Evolutionary conservation across 768 basidiomycete genomes (phyloP).

Genomic region (Amanita fuliginea): DNA sequence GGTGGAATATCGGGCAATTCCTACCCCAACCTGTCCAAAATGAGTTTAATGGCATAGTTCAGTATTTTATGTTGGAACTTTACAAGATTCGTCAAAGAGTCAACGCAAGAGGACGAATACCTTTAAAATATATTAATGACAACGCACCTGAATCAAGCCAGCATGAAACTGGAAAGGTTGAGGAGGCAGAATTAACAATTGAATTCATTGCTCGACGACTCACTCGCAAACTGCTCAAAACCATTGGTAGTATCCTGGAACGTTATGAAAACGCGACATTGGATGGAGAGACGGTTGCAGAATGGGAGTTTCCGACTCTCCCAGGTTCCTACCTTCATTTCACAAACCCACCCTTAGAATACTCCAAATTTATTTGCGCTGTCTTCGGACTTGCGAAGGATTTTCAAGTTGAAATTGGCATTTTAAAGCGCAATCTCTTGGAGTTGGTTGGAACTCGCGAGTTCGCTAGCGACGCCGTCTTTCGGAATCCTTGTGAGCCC

Average conservation of each 20-base stretch:
- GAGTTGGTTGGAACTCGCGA: slow-evolving; percentile 82
- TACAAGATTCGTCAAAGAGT: slow-evolving; percentile 62
- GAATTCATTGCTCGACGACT: slow-evolving; percentile 72
- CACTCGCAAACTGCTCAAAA: slow-evolving; percentile 68
- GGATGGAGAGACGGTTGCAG: slow-evolving; percentile 38
- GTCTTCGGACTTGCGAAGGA: slow-evolving; percentile 71
- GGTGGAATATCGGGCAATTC: slow-evolving; percentile 89
- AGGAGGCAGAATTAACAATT: slow-evolving; percentile 53
- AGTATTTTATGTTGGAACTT: slow-evolving; percentile 78
- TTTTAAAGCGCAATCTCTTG: slow-evolving; percentile 81
- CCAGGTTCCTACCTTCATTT: slow-evolving; percentile 79
- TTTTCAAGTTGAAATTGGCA: slow-evolving; percentile 76
- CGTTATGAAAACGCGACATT: slow-evolving; percentile 49
- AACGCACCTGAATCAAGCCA: slow-evolving; percentile 56
- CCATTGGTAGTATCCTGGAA: slow-evolving; percentile 52
- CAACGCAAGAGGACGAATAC: slow-evolving; percentile 50
- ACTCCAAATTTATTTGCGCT: slow-evolving; percentile 80
- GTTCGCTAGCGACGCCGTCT: slow-evolving; percentile 76
- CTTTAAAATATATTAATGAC: slow-evolving; percentile 57
- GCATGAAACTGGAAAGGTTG: slow-evolving; percentile 52
- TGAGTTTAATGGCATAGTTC: slow-evolving; percentile 63
- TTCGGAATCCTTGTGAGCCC: slow-evolving; percentile 87
- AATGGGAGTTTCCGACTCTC: slow-evolving; percentile 74
- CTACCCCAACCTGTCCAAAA: slow-evolving; percentile 74
- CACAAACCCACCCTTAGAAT: slow-evolving; percentile 76